Percentiles rank a stretch among this genome's conserved stretches.
Conservation (phyloP, 108 stramenopile species). For the Poteriospumella lacustris region DNA sequence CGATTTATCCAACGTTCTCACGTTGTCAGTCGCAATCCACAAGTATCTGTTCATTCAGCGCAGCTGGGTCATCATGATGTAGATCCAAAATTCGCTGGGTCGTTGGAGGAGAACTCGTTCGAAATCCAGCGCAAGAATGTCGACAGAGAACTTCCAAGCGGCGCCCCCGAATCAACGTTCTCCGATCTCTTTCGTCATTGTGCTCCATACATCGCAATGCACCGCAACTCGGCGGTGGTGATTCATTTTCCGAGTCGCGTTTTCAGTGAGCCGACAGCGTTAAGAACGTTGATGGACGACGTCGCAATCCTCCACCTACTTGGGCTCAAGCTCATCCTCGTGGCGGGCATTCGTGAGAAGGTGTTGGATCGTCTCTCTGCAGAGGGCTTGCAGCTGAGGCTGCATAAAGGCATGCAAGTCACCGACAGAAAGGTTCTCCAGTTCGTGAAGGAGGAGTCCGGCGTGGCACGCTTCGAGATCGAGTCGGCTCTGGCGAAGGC, state of each 20-base stretch:
- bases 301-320: slow-evolving; percentile 79
- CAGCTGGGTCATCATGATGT: too few species aligned
- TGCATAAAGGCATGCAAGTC: slow-evolving; percentile 40
- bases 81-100: too few species aligned
- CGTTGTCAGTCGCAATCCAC: too few species aligned
- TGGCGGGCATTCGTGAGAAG: slow-evolving; percentile 62
- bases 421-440: neutral
- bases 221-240: slow-evolving; percentile 75
- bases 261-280: slow-evolving; percentile 55
- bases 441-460: slow-evolving; percentile 74
- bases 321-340: slow-evolving; percentile 79
- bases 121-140: too few species aligned
- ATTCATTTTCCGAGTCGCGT: slow-evolving; percentile 80
- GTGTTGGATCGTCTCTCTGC: slow-evolving; percentile 38
- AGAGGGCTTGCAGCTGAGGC: slow-evolving; percentile 55
- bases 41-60: too few species aligned
- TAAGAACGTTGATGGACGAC: slow-evolving; percentile 79
- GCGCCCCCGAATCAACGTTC: too few species aligned
- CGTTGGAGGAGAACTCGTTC: too few species aligned
- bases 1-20: too few species aligned
- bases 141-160: too few species aligned
- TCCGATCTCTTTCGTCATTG: slow-evolving; percentile 84
- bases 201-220: slow-evolving; percentile 88
- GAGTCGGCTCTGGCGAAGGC: slow-evolving; percentile 76
- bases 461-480: slow-evolving; percentile 87